Evolutionary conservation across 306 rosid genomes (phyloP).

Genomic region (Gastrolobium bilobum): DNA sequence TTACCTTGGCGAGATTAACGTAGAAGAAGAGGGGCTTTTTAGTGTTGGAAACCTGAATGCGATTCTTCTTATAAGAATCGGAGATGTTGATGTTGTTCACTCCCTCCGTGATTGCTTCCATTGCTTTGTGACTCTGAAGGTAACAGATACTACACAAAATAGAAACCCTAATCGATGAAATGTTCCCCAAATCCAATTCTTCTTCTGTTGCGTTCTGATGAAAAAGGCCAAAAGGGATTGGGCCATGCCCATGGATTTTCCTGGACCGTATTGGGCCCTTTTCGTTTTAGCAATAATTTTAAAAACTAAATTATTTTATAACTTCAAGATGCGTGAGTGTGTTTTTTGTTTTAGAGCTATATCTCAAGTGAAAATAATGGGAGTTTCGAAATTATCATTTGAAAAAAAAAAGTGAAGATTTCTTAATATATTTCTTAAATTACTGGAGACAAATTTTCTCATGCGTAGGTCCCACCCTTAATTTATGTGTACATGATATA

Average conservation of each 20-base stretch:
- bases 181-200: conserved; percentile 15
- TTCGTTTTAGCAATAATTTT: background rate
- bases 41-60: conserved; percentile 83
- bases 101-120: conserved; percentile 70
- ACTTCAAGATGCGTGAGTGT: too few species aligned
- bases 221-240: background rate
- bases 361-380: too few species aligned
- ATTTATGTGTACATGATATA: too few species aligned
- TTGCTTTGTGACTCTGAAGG: conserved; percentile 26
- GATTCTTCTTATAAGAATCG: conserved; percentile 71
- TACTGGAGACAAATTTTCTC: too few species aligned
- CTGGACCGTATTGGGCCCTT: background rate
- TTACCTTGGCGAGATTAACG: conserved; percentile 80
- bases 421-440: too few species aligned
- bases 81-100: conserved; percentile 62
- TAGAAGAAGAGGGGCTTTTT: conserved; percentile 83
- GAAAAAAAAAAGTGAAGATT: too few species aligned
- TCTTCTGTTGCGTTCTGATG: background rate
- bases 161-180: conserved; percentile 47
- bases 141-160: background rate
- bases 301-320: too few species aligned
- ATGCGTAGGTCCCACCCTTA: too few species aligned
- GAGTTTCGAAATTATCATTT: too few species aligned
- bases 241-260: background rate
- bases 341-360: too few species aligned